A percentile compares a stretch with the other conserved stretches of the same genome.
phyloP scores from a whole-genome alignment of 2,329 filamentous ascomycete genomes.

The Diplodia mutila region DNA sequence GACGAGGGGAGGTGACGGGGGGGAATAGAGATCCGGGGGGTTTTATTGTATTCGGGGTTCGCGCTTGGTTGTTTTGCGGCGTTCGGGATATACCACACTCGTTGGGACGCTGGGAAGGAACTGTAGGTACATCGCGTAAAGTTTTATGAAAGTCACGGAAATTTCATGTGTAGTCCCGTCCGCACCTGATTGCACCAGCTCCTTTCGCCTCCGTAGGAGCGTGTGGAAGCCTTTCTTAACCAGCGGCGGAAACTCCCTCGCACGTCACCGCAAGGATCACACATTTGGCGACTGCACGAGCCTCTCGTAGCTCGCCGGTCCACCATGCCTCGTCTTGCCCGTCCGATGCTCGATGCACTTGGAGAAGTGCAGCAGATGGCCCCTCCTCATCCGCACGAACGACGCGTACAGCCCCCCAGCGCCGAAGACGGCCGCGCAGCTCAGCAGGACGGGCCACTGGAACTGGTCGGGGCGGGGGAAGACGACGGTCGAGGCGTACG shows the following conservation, averaged over 20 bases:
- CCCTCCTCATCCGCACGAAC: conserved; percentile 62
- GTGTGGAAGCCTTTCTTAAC: no score
- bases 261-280: no score
- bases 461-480: conserved; percentile 68
- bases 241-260: no score
- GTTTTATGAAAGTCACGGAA: no score
- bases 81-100: no score
- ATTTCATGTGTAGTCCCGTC: no score
- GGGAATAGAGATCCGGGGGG: not conserved
- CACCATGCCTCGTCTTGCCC: not conserved
- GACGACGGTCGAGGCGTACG: conserved; percentile 67
- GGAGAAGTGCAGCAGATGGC: conserved; percentile 61
- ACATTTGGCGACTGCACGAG: not conserved
- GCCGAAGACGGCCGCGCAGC: conserved; percentile 48
- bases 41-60: not conserved
- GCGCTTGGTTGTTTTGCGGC: no score
- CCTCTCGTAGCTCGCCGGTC: not conserved
- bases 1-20: not conserved
- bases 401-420: conserved; percentile 60
- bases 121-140: no score
- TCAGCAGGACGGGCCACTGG: conserved; percentile 59
- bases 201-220: no score
- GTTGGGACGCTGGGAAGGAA: not conserved
- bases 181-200: no score
- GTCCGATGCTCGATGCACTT: conserved; percentile 20